Evolutionary conservation across 2,329 filamentous ascomycete genomes (phyloP).

Genomic region (Zasmidium citrigriseum): DNA sequence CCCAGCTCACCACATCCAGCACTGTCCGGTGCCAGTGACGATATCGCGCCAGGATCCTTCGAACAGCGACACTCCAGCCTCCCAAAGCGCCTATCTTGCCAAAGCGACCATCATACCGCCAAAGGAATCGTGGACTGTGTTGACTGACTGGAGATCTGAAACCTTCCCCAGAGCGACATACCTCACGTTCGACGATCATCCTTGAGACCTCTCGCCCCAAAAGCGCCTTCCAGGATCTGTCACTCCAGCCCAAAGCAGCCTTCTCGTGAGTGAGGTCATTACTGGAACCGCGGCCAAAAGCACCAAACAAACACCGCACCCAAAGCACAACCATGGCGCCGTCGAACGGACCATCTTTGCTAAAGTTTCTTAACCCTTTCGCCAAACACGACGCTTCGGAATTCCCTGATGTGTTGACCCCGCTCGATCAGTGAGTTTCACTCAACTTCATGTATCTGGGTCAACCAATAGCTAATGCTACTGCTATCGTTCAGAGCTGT

Average conservation of each 20-base stretch:
- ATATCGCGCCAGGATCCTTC: neutral
- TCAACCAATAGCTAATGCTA: constrained; percentile 11
- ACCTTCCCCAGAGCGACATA: neutral
- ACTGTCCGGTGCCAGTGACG: neutral
- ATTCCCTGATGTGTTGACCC: constrained; percentile 53
- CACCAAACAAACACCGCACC: neutral
- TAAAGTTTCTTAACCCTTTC: constrained; percentile 35
- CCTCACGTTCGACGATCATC: too few species aligned
- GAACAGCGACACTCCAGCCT: neutral
- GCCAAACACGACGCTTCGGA: constrained; percentile 52
- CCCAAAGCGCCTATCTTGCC: neutral
- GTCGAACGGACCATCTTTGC: constrained; percentile 1
- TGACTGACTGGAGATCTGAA: neutral
- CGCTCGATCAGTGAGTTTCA: constrained; percentile 42
- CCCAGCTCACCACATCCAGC: neutral
- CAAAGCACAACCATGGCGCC: constrained; percentile 6
- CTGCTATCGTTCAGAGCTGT: constrained; percentile 37
- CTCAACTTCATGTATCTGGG: neutral
- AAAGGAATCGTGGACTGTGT: neutral
- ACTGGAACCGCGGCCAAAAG: neutral
- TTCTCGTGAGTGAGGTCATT: neutral
- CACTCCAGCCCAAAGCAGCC: neutral
- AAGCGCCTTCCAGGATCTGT: neutral
- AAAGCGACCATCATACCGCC: neutral
- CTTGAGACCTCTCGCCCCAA: too few species aligned